Percentiles rank a stretch among this genome's conserved stretches.
Conservation (phyloP, 2,329 filamentous ascomycete genomes). For the Macrophomina pseudophaseolina region DNA sequence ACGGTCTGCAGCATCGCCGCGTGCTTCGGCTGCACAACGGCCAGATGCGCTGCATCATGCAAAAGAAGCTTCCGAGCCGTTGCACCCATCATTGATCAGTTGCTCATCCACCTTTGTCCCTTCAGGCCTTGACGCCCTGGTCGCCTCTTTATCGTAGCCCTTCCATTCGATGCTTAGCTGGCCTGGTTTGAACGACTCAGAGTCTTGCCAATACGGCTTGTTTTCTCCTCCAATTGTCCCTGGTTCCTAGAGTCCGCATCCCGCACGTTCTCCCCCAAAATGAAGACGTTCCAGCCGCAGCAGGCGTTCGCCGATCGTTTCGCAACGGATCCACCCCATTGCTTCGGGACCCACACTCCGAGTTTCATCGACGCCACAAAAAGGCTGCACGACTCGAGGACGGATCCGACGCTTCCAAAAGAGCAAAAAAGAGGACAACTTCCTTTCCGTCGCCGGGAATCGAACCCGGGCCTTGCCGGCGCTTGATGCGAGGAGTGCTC, state of each 20-base stretch:
- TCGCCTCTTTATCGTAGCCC: too few species aligned
- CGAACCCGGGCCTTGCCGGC: conserved; percentile 25
- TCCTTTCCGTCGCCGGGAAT: conserved; percentile 25
- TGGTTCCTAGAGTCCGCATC: neutral
- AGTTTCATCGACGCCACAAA: neutral
- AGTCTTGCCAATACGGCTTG: too few species aligned
- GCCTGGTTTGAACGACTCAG: neutral
- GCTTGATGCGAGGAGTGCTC: conserved; percentile 14
- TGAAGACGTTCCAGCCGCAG: neutral
- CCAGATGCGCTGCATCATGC: neutral
- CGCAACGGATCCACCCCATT: neutral
- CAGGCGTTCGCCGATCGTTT: conserved; percentile 3
- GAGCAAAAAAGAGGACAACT: neutral
- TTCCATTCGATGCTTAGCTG: too few species aligned
- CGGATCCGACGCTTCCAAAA: too few species aligned
- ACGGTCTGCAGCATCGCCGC: conserved; percentile 1
- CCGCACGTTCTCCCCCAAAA: neutral
- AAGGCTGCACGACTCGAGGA: neutral
- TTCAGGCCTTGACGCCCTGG: neutral
- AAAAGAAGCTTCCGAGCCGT: neutral
- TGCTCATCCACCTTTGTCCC: neutral
- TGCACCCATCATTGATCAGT: neutral
- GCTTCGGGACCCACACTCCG: neutral
- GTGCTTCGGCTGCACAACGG: neutral
- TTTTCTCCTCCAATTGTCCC: neutral